A percentile compares a stretch with the other conserved stretches of the same genome.
Evolutionary conservation across 2,329 filamentous ascomycete genomes (phyloP).

Genomic region (Nakataea oryzae): DNA sequence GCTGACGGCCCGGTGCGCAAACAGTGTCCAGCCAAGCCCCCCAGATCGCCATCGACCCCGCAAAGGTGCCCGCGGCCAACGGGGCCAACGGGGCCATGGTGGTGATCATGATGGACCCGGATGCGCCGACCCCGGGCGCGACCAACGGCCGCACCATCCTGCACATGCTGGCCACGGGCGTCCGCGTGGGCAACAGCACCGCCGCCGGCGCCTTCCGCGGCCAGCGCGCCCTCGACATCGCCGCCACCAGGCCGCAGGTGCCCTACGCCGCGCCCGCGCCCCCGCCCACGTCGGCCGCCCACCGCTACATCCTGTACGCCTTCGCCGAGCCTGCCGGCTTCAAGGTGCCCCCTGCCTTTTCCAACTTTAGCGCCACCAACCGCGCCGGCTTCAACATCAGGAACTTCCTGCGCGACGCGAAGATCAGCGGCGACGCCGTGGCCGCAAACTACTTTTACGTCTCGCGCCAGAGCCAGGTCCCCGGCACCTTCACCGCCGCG

Average conservation of each 20-base stretch:
- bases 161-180: constrained; percentile 6
- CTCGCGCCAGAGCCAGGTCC: constrained; percentile 3
- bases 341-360: constrained; percentile 1
- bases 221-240: constrained; percentile 3
- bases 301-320: constrained; percentile 8
- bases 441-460: constrained; percentile 8
- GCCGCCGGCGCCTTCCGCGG: not conserved
- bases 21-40: constrained; percentile 6
- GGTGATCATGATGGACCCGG: constrained; percentile 6
- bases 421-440: constrained; percentile 2
- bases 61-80: constrained; percentile 1
- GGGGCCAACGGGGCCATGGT: constrained; percentile 3
- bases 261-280: constrained; percentile 6
- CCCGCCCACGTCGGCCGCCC: constrained; percentile 4
- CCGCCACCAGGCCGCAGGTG: not conserved
- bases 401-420: constrained; percentile 4
- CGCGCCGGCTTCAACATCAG: constrained; percentile 5
- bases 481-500: constrained; percentile 5
- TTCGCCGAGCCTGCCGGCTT: constrained; percentile 5
- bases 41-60: constrained; percentile 1
- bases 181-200: not conserved
- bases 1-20: not conserved
- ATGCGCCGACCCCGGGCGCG: constrained; percentile 5
- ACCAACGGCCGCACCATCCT: constrained; percentile 6
- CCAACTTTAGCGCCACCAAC: constrained; percentile 4